These are phyloP conservation scores for Cornus controversa DNA, from an alignment of 148 eudicot genomes.

Conservation along the genomic window DNA sequence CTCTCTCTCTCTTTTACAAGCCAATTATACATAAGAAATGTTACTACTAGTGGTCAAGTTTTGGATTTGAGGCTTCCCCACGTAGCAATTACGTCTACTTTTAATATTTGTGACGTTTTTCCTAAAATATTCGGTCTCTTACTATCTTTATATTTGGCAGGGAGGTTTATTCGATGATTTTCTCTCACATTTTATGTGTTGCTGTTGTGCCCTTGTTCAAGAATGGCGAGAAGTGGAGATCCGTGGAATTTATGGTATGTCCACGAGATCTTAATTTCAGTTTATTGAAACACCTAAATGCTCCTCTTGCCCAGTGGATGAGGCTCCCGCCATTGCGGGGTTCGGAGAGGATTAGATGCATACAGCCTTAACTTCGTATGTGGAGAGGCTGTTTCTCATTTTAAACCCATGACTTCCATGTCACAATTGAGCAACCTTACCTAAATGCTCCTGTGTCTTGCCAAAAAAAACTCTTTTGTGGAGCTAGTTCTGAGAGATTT, in stretches of 20 bases:
- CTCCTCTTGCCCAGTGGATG: too few relatives aligned
- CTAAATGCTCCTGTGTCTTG: neutral
- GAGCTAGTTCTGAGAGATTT: neutral
- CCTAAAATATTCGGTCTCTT: neutral
- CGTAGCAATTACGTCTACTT: neutral
- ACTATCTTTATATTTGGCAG: constrained; percentile 33
- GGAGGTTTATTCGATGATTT: constrained; percentile 90
- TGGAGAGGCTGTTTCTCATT: too few relatives aligned
- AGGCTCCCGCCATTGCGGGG: too few relatives aligned
- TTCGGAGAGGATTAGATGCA: too few relatives aligned
- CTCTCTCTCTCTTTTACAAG: too few relatives aligned
- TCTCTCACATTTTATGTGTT: constrained; percentile 92
- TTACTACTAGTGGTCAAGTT: neutral
- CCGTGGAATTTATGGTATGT: constrained; percentile 72
- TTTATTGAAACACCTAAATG: neutral
- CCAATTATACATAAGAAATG: neutral
- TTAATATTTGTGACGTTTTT: neutral
- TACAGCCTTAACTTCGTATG: too few relatives aligned
- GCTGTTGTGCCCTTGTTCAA: constrained; percentile 99
- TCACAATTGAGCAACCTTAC: too few relatives aligned
- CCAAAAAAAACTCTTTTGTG: neutral
- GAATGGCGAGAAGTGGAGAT: constrained; percentile 92
- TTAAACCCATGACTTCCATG: too few relatives aligned
- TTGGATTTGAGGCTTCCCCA: neutral
- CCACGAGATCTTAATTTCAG: neutral